Base-by-base conservation (phyloP, 352 stramenopile species). In the Phytophthora sp. region DNA sequence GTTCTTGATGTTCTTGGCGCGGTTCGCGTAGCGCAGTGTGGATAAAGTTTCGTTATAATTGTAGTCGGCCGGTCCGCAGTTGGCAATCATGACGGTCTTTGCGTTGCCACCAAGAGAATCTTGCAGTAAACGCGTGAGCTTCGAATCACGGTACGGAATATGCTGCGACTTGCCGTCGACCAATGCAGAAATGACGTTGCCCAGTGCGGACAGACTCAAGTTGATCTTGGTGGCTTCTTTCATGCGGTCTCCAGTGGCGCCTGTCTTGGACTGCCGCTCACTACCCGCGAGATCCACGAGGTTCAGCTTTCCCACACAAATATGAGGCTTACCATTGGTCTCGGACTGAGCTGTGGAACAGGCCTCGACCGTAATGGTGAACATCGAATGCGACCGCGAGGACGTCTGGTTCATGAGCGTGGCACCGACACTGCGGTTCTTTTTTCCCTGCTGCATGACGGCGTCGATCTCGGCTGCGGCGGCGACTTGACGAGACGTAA, bases 1-100 rank as follows among this genome's bases (percentile, higher is more conserved):
- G 80, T 98, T 98, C 56, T 96, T 96, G 58, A 98, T 98, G 70
- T 98, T 98, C 55, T 96, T 86, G 38, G 95, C 94, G 12, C 94
- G 86, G 55, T 98, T 97, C 3, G 94, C 95, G 66, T 98, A 98
- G 21, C 93, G 88, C 27, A 98, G 63, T n/a, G 95, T 98, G 24
- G 86, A 97, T 21, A 98, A 56, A 16, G 92, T 98, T 71, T 89
- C 81, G 60, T 99, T 97, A 69, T 98, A 98, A 70, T 99, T 99
- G 74, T 98, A 99, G 79, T 98, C 94, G 1, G 96, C 96, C 1
- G 96, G 96, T 11, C 96, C 95, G 55, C 90, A 97, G 77, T 98
- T 98, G n/a, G 96, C 97, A 54, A 98, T 97, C 96, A 99, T 99
- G 44, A 98, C 93, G 6, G 96, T 99, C 75, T 98, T 97, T 0